Base-by-base conservation (phyloP, 2,329 filamentous ascomycete species). In the Sporothrix protearum region DNA sequence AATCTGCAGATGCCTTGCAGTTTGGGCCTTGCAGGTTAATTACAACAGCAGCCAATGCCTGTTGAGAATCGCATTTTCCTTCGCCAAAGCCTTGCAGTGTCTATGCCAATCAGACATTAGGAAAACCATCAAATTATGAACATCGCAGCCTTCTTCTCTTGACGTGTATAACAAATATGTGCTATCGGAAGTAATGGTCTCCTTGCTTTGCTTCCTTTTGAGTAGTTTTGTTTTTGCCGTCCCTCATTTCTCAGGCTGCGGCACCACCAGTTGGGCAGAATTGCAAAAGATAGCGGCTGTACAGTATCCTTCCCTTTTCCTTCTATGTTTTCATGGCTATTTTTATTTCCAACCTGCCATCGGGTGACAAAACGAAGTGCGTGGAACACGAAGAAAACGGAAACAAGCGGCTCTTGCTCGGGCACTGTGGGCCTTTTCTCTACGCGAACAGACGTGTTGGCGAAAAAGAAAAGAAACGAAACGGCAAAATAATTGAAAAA, bases 31-130 rank as follows among this genome's bases (percentile, higher is more conserved):
- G 59, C 59, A 39, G 59, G 28, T 22, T 45, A 42, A 28, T 64
- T 19, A 64, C 59, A 64, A 36, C 59, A 14, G n/a, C 36, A 64
- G 59, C 59, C 59, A 64, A 64, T 64, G 22, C 59, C 59, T 64
- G 59, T 28, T 25, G 36, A 64, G 59, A 45, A 64, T 64, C 36
- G 59, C 59, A 22, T 12, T 6, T 45, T 25, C 22, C 36, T 5
- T 22, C 59, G 59, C n/a, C 36, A 64, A 64, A 45, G 59, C 59
- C 59, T 64, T 28, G 36, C 12, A 9, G n/a, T 7, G n/a, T 64
- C 36, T 64, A 64, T 64, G 59, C 59, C 59, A 64, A 64, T 64
- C 59, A 64, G 59, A 64, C 36, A 25, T 28, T 45, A 33, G 4
- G 55, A 59, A 39, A 12, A 19, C 30, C 3, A 12, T 16, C 28